Conservation (phyloP, 257 asterid genomes). For the Solanum verrucosum region DNA sequence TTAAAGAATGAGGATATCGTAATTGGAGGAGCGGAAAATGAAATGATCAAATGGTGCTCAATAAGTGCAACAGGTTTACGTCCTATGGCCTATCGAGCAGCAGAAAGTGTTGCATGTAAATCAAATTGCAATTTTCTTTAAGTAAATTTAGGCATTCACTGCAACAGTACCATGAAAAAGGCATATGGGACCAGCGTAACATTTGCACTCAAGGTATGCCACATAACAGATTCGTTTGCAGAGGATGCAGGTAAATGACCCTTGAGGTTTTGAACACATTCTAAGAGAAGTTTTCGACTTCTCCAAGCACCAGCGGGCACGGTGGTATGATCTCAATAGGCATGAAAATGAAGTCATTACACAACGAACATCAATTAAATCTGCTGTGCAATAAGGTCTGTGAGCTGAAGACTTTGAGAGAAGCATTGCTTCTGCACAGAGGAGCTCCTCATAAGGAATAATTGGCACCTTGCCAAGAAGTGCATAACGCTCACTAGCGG, state of each 20-base stretch:
- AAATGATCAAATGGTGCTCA: background rate
- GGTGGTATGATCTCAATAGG: constrained; percentile 22
- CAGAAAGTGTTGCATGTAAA: background rate
- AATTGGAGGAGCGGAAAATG: background rate
- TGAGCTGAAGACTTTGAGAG: background rate
- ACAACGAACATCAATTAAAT: background rate
- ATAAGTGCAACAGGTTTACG: background rate
- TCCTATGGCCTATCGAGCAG: background rate
- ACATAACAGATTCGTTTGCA: constrained; percentile 33
- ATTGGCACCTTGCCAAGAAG: constrained; percentile 19
- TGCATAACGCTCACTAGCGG: constrained; percentile 26
- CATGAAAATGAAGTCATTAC: constrained; percentile 20
- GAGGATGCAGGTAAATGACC: constrained; percentile 14
- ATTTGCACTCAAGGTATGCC: constrained; percentile 19
- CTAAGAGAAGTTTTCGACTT: background rate
- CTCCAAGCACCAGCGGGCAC: constrained; percentile 19
- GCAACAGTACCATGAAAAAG: constrained; percentile 30
- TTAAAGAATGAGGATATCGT: background rate
- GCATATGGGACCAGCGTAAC: constrained; percentile 20
- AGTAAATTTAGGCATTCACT: background rate
- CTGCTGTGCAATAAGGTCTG: background rate
- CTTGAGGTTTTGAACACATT: constrained; percentile 4
- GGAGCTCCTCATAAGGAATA: constrained; percentile 34
- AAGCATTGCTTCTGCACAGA: constrained; percentile 33
- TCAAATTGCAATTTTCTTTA: background rate